Evolutionary conservation across 352 stramenopile species (phyloP).

Genomic region (Labyrinthula sp.): DNA sequence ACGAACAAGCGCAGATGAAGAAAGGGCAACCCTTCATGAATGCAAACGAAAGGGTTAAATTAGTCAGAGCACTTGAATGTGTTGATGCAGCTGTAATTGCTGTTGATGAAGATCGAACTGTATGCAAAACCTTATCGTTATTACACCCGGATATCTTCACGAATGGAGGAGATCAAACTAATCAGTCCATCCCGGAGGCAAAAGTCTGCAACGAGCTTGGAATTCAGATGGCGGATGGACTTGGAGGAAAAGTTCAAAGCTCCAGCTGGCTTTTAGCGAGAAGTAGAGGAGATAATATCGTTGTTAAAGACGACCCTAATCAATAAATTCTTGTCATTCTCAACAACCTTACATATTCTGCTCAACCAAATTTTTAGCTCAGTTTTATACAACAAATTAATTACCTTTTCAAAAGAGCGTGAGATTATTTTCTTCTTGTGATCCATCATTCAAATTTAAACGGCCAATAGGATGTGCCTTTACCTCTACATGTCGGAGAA

Average conservation of each 20-base stretch:
- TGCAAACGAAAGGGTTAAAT: constrained; percentile 9
- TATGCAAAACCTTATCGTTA: constrained; percentile 22
- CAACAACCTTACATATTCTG: no score
- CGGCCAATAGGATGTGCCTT: no score
- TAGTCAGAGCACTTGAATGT: constrained; percentile 21
- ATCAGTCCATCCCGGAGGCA: constrained; percentile 22
- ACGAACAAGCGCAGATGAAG: constrained; percentile 27
- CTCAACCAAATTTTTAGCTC: no score
- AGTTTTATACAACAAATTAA: no score
- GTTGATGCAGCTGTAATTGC: constrained; percentile 24
- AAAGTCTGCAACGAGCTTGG: constrained; percentile 14
- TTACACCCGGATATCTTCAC: constrained; percentile 25
- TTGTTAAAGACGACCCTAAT: constrained; percentile 23
- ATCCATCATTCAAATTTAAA: no score
- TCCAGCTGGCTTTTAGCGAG: constrained; percentile 17
- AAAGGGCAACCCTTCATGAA: constrained; percentile 24
- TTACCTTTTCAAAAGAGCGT: no score
- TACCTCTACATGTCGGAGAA: no score
- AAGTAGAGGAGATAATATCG: constrained; percentile 12
- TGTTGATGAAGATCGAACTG: constrained; percentile 24
- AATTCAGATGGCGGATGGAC: constrained; percentile 27
- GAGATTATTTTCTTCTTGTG: no score
- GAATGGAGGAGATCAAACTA: constrained; percentile 24
- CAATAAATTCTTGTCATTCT: no score
- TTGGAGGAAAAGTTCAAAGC: constrained; percentile 25